Evolutionary conservation across 1,284 basidiomycete genomes (phyloP).

Genomic region (Puccinia triticina): DNA sequence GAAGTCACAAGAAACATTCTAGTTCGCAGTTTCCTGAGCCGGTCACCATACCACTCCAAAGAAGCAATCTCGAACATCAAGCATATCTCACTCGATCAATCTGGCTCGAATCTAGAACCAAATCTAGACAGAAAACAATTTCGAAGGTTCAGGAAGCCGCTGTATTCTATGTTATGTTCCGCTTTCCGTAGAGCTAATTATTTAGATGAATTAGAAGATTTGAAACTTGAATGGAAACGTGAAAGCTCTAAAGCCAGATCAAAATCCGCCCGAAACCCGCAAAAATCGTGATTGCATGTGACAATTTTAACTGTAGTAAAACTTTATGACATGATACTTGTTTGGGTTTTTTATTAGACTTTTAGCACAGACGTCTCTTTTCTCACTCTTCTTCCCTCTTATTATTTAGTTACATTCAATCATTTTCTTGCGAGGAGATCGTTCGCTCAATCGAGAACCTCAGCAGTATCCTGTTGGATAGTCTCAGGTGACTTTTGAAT

Average conservation of each 20-base stretch:
- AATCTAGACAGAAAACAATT: slow-evolving; percentile 30
- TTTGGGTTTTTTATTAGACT: not conserved
- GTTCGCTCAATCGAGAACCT: too few relatives aligned
- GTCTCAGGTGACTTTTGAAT: too few relatives aligned
- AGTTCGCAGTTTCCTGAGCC: slow-evolving; percentile 29
- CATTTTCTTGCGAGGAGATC: too few relatives aligned
- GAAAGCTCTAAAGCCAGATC: slow-evolving; percentile 33
- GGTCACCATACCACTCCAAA: slow-evolving; percentile 29
- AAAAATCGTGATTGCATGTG: not conserved
- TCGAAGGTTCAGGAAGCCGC: slow-evolving; percentile 44
- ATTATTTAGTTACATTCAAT: too few relatives aligned
- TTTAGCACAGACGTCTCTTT: not conserved
- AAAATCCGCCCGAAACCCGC: not conserved
- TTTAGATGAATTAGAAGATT: slow-evolving; percentile 17
- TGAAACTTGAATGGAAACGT: slow-evolving; percentile 41
- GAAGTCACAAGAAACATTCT: slow-evolving; percentile 46
- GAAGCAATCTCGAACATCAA: slow-evolving; percentile 35
- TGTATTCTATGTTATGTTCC: slow-evolving; percentile 46
- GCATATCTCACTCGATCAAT: slow-evolving; percentile 13
- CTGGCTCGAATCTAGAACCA: not conserved
- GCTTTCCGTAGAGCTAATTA: slow-evolving; percentile 37
- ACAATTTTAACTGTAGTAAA: not conserved
- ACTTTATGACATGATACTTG: not conserved
- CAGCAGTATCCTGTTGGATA: too few relatives aligned
- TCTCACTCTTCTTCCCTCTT: not conserved